phyloP scores from a whole-genome alignment of 1,284 basidiomycete genomes.

The Trametes pubescens region DNA sequence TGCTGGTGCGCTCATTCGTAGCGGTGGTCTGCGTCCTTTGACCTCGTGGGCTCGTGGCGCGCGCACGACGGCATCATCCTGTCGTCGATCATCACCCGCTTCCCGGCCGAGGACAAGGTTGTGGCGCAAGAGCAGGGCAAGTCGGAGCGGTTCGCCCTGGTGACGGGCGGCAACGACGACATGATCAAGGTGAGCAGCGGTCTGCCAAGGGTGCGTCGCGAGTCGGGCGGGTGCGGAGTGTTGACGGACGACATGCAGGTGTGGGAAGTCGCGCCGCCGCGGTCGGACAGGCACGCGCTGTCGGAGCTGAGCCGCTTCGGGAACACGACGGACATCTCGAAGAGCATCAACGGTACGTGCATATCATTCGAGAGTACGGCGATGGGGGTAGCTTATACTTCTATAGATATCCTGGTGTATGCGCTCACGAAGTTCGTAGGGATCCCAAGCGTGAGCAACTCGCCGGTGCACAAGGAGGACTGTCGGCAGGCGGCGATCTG shows the following conservation, averaged over 20 bases:
- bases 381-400: background rate
- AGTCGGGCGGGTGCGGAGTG: background rate
- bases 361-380: background rate
- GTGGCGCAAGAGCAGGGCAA: conserved; percentile 35
- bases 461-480: conserved; percentile 78
- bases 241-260: conserved; percentile 47
- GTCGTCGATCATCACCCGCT: conserved; percentile 68
- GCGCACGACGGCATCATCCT: conserved; percentile 86
- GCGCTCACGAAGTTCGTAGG: conserved; percentile 89
- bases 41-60: conserved; percentile 82
- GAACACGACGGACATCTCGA: conserved; percentile 25
- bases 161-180: conserved; percentile 89
- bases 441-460: conserved; percentile 85
- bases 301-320: conserved; percentile 27
- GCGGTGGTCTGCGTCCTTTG: conserved; percentile 85
- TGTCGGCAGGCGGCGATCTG: conserved; percentile 93
- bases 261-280: conserved; percentile 59
- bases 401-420: conserved; percentile 69
- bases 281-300: conserved; percentile 21
- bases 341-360: conserved; percentile 33
- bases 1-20: conserved; percentile 39
- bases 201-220: background rate
- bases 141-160: conserved; percentile 50
- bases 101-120: conserved; percentile 26
- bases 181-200: conserved; percentile 70